A percentile compares a stretch with the other conserved stretches of the same genome.
phyloP scores from a whole-genome alignment of 1,284 basidiomycete genomes.

The Ustilago trichophora region DNA sequence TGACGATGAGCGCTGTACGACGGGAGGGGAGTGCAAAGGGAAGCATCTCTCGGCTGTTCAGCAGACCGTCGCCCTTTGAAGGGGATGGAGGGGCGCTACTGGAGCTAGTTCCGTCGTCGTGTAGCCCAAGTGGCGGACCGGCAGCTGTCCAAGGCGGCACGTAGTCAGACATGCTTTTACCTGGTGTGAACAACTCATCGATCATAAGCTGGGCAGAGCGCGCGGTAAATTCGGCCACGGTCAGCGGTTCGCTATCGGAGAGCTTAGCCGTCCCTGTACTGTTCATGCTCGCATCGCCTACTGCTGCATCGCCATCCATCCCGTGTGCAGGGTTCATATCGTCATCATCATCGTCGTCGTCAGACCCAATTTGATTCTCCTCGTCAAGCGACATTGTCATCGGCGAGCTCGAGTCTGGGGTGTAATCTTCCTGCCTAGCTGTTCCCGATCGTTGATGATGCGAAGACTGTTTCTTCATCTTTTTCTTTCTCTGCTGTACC shows the following conservation, averaged over 20 bases:
- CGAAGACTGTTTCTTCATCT: constrained; percentile 23
- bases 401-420: background rate
- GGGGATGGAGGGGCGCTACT: constrained; percentile 26
- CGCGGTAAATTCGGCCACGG: constrained; percentile 39
- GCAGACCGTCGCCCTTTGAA: constrained; percentile 40
- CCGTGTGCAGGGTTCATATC: background rate
- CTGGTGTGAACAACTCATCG: constrained; percentile 52
- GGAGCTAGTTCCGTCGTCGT: constrained; percentile 15
- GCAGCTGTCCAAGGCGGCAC: constrained; percentile 51
- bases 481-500: constrained; percentile 26
- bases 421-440: constrained; percentile 48
- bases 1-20: constrained; percentile 78
- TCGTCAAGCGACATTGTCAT: constrained; percentile 7
- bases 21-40: constrained; percentile 84
- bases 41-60: constrained; percentile 91
- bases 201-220: constrained; percentile 43
- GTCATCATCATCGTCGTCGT: constrained; percentile 13
- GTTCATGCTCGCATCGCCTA: constrained; percentile 23
- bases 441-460: constrained; percentile 49
- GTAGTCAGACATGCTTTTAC: constrained; percentile 56
- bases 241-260: constrained; percentile 17
- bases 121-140: constrained; percentile 34
- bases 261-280: constrained; percentile 39
- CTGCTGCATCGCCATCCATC: constrained; percentile 1
- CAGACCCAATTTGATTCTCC: constrained; percentile 7